phyloP scores from a whole-genome alignment of 2,329 filamentous ascomycete genomes.

The Xylariaceae sp. region DNA sequence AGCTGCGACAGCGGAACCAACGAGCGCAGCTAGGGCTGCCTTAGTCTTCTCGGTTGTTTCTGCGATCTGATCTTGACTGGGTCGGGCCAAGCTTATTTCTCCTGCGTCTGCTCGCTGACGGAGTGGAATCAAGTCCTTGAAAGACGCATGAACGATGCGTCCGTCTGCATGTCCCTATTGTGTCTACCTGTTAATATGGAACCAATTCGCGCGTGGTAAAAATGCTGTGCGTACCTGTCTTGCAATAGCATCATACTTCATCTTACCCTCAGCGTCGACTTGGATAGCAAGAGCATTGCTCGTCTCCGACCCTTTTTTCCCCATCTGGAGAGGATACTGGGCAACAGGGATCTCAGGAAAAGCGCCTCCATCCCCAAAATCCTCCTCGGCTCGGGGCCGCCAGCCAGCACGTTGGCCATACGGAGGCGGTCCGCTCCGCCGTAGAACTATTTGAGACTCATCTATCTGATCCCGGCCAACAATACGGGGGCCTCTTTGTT shows the following conservation, averaged over 20 bases:
- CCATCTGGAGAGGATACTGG: conserved; percentile 95
- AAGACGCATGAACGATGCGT: conserved; percentile 86
- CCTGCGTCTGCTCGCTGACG: conserved; percentile 89
- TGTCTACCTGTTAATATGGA: neutral
- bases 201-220: neutral
- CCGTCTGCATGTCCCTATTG: conserved; percentile 70
- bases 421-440: conserved; percentile 76
- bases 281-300: conserved; percentile 91
- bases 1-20: conserved; percentile 78
- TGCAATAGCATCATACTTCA: conserved; percentile 95
- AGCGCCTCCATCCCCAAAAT: conserved; percentile 93
- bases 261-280: conserved; percentile 84
- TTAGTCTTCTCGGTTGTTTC: conserved; percentile 84
- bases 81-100: conserved; percentile 80
- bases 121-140: conserved; percentile 93
- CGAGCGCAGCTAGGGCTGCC: conserved; percentile 73
- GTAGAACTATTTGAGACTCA: conserved; percentile 75
- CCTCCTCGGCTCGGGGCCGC: conserved; percentile 81
- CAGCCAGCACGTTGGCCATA: conserved; percentile 86
- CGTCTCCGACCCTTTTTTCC: conserved; percentile 64
- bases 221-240: conserved; percentile 40
- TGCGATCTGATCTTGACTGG: conserved; percentile 76
- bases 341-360: conserved; percentile 92
- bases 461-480: conserved; percentile 75
- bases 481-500: conserved; percentile 76